Conservation (phyloP, 1,284 basidiomycete species). For the Cryptococcus deneoformans region DNA sequence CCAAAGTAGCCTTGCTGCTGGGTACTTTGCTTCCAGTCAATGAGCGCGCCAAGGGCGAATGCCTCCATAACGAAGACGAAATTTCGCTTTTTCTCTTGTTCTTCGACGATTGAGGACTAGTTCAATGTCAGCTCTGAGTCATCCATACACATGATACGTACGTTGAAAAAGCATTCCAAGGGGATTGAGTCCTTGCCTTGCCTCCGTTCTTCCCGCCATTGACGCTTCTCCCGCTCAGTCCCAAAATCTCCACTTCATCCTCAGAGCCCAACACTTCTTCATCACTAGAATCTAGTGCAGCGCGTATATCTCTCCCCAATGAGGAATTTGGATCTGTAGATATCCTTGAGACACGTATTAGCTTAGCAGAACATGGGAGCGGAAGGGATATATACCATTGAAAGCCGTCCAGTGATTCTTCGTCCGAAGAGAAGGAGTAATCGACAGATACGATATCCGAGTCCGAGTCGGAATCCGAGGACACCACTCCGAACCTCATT, state of each 20-base stretch:
- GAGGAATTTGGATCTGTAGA: slow-evolving; percentile 9
- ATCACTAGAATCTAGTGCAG: slow-evolving; percentile 21
- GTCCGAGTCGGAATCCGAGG: too few species aligned
- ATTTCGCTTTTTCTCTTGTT: background rate
- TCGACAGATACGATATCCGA: too few species aligned
- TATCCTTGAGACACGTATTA: background rate
- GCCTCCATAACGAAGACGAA: background rate
- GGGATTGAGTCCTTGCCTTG: slow-evolving; percentile 7
- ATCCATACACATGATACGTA: background rate
- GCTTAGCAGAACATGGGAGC: too few species aligned
- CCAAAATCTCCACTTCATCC: slow-evolving; percentile 27
- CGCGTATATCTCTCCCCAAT: slow-evolving; percentile 23
- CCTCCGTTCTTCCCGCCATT: background rate
- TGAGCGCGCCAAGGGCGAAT: background rate
- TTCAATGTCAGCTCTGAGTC: background rate
- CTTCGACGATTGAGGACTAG: background rate
- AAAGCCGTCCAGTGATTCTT: too few species aligned
- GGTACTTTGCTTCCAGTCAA: background rate
- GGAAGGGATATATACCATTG: too few species aligned
- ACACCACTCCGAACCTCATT: too few species aligned
- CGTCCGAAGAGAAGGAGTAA: too few species aligned
- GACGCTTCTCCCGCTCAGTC: slow-evolving; percentile 4
- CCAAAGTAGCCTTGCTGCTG: background rate
- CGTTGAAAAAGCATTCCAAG: slow-evolving; percentile 2
- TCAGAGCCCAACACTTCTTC: slow-evolving; percentile 27